phyloP scores from a whole-genome alignment of 495 filamentous ascomycete genomes.

The Lichenothelia convexa region DNA sequence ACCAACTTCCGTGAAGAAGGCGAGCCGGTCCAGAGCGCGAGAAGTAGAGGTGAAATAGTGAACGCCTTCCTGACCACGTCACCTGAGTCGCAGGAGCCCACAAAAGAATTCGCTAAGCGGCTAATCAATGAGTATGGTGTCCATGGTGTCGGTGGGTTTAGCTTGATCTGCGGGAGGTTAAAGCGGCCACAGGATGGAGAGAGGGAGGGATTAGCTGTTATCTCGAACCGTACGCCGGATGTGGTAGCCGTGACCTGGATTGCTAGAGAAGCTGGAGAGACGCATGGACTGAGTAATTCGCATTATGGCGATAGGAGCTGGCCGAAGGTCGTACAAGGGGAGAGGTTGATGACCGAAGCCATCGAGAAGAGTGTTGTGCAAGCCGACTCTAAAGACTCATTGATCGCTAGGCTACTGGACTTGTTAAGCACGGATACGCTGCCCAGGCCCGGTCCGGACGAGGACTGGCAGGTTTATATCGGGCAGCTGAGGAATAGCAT shows the following conservation, averaged over 20 bases:
- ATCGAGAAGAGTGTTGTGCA: constrained; percentile 29
- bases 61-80: constrained; percentile 60
- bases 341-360: constrained; percentile 28
- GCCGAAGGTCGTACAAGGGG: constrained; percentile 62
- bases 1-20: constrained; percentile 86
- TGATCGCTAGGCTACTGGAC: constrained; percentile 52
- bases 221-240: constrained; percentile 68
- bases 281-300: constrained; percentile 73
- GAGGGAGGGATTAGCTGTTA: constrained; percentile 44
- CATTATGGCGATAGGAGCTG: constrained; percentile 53
- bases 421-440: constrained; percentile 57
- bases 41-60: constrained; percentile 68
- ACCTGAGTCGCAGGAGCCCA: constrained; percentile 20
- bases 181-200: constrained; percentile 25
- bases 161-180: constrained; percentile 69
- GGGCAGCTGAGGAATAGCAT: constrained; percentile 56
- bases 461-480: constrained; percentile 51
- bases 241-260: constrained; percentile 52
- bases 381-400: constrained; percentile 33
- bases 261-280: constrained; percentile 39
- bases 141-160: constrained; percentile 76
- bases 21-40: constrained; percentile 31
- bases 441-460: constrained; percentile 36
- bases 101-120: constrained; percentile 45
- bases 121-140: constrained; percentile 50